Conservation (phyloP, 1,139 yeast species). For the Taphrina pruni region DNA sequence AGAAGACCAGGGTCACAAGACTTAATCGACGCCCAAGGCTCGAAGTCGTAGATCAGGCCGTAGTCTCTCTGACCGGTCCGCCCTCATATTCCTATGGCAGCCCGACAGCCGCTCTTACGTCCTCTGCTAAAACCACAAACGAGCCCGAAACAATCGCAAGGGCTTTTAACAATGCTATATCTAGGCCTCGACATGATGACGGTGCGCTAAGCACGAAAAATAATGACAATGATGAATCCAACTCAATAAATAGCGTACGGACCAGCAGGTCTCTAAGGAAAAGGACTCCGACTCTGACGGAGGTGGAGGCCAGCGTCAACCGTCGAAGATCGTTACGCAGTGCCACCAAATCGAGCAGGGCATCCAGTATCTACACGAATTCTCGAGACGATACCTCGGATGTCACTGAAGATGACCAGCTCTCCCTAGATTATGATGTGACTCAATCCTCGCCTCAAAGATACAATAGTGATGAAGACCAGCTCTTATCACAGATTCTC, state of each 20-base stretch:
- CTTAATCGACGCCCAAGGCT: slow-evolving; percentile 18
- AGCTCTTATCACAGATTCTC: not conserved
- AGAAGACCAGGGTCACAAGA: slow-evolving; percentile 27
- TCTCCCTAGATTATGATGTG: slow-evolving; percentile 26
- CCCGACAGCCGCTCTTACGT: slow-evolving; percentile 21
- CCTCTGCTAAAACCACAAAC: not conserved
- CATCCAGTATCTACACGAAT: not conserved
- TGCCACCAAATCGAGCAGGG: slow-evolving; percentile 19
- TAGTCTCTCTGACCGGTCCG: slow-evolving; percentile 20
- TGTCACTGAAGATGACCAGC: slow-evolving; percentile 1
- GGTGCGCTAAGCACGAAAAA: not conserved
- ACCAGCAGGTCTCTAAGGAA: not conserved
- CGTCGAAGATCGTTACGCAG: slow-evolving; percentile 31
- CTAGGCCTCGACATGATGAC: not conserved
- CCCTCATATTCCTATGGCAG: slow-evolving; percentile 43
- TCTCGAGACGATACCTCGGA: not conserved
- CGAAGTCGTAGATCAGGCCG: not conserved
- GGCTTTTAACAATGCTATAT: slow-evolving; percentile 31
- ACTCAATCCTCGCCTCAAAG: slow-evolving; percentile 26
- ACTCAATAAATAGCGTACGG: too few relatives aligned
- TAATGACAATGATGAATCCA: not conserved
- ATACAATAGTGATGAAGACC: slow-evolving; percentile 1
- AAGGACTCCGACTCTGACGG: slow-evolving; percentile 5
- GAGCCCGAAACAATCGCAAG: slow-evolving; percentile 26
- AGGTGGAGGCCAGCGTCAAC: slow-evolving; percentile 35